phyloP scores from a whole-genome alignment of 306 rosid species.

The Gillenia trifoliata region DNA sequence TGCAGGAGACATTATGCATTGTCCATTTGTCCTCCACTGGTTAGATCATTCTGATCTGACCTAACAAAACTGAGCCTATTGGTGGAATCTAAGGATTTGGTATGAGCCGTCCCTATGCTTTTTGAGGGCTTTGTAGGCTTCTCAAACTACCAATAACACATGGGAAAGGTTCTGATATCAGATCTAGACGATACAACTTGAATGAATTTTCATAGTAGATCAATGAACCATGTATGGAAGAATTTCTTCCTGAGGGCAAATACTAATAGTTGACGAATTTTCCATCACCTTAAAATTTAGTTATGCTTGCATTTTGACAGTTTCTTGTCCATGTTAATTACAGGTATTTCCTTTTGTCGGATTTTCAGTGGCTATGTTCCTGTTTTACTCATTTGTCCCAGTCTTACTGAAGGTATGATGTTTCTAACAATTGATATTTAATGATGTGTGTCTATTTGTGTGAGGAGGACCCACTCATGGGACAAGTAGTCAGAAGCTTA shows the following conservation, averaged over 20 bases:
- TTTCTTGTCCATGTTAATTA: constrained; percentile 23
- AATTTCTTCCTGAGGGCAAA: neutral
- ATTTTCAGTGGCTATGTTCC: constrained; percentile 82
- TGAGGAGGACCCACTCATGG: neutral
- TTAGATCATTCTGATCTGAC: neutral
- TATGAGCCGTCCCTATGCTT: neutral
- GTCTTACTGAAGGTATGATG: constrained; percentile 72
- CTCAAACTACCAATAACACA: neutral
- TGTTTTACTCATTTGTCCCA: constrained; percentile 89
- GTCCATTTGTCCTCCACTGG: neutral
- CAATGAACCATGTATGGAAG: neutral
- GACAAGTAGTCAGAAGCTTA: neutral
- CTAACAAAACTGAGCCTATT: neutral
- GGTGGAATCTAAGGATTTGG: neutral
- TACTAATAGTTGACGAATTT: neutral
- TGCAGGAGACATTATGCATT: neutral
- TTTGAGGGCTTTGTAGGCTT: neutral
- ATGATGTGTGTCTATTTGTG: neutral
- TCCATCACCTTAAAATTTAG: neutral
- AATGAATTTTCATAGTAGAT: too few relatives aligned
- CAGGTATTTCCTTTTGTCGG: constrained; percentile 93
- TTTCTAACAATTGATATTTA: neutral
- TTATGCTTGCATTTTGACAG: constrained; percentile 5
- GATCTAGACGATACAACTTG: neutral
- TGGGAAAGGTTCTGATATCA: neutral